phyloP scores from a whole-genome alignment of 768 basidiomycete species.

The Collybia mongolica region DNA sequence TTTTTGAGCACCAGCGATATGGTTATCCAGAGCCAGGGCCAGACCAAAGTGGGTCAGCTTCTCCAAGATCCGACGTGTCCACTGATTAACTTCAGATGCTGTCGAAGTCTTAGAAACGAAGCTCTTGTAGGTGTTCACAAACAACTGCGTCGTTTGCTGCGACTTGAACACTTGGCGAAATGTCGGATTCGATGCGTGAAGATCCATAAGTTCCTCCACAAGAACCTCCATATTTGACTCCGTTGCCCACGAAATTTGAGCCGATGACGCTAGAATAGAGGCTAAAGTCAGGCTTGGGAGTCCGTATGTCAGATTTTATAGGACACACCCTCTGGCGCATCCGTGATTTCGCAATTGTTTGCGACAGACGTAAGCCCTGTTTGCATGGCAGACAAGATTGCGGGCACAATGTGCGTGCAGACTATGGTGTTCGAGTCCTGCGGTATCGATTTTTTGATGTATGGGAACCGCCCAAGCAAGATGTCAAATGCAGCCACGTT shows the following conservation, averaged over 20 bases:
- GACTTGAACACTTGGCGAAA: conserved; percentile 77
- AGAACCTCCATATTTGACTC: conserved; percentile 55
- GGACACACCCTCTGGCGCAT: conserved; percentile 25
- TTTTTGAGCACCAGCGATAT: conserved; percentile 64
- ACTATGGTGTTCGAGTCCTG: conserved; percentile 33
- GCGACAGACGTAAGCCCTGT: conserved; percentile 46
- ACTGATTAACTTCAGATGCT: conserved; percentile 36
- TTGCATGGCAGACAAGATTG: conserved; percentile 69
- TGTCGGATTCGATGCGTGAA: conserved; percentile 61
- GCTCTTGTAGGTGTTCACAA: conserved; percentile 60
- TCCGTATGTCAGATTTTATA: not conserved
- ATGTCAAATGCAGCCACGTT: conserved; percentile 70
- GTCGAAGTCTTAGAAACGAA: conserved; percentile 46
- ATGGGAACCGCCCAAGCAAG: conserved; percentile 50
- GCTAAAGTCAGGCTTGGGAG: too few relatives aligned
- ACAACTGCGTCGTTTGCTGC: conserved; percentile 64
- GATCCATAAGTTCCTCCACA: conserved; percentile 64
- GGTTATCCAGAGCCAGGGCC: conserved; percentile 63
- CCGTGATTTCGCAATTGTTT: conserved; percentile 29
- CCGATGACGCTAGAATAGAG: conserved; percentile 12
- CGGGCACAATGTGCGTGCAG: conserved; percentile 71
- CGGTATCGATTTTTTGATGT: conserved; percentile 20
- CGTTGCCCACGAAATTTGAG: conserved; percentile 25
- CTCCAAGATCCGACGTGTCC: conserved; percentile 56
- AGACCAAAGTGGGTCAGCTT: conserved; percentile 71